These are phyloP conservation scores for Polyporus arcularius DNA, from an alignment of 768 basidiomycete genomes.

Conservation along the genomic window DNA sequence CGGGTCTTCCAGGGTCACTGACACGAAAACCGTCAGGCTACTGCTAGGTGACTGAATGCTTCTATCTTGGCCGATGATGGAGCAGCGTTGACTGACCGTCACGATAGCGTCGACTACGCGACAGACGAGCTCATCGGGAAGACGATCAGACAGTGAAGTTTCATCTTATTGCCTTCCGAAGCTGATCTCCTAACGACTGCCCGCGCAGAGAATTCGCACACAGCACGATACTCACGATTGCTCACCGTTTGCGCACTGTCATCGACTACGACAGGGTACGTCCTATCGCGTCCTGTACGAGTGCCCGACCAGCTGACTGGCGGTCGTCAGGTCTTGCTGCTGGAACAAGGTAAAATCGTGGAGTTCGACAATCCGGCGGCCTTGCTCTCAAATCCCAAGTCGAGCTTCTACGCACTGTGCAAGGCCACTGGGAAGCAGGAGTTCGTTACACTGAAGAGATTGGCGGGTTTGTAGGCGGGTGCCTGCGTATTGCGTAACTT, in stretches of 20 bases:
- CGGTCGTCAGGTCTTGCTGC: slow-evolving; percentile 34
- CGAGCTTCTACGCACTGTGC: slow-evolving; percentile 66
- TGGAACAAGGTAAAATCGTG: slow-evolving; percentile 74
- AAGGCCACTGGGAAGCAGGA: slow-evolving; percentile 75
- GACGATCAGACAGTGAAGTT: slow-evolving; percentile 35
- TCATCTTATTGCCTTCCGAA: background rate
- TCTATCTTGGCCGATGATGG: too few species aligned
- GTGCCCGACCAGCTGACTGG: too few species aligned
- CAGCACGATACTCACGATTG: slow-evolving; percentile 81
- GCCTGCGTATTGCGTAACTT: background rate
- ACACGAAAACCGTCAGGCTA: slow-evolving; percentile 44
- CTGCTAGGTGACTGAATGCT: slow-evolving; percentile 50
- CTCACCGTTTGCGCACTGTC: slow-evolving; percentile 76
- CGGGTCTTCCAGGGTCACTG: too few species aligned
- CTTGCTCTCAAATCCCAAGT: slow-evolving; percentile 54
- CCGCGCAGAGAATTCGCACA: slow-evolving; percentile 65
- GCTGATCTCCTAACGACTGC: background rate
- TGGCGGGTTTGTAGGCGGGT: slow-evolving; percentile 46
- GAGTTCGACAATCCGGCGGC: slow-evolving; percentile 70
- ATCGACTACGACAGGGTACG: slow-evolving; percentile 82
- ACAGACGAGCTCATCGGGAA: slow-evolving; percentile 85
- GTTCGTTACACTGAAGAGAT: slow-evolving; percentile 63
- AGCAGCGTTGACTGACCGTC: background rate
- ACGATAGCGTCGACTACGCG: slow-evolving; percentile 70
- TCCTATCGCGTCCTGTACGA: slow-evolving; percentile 3